Evolutionary conservation across 1,284 basidiomycete species (phyloP).

Genomic region (Ustilago curta): DNA sequence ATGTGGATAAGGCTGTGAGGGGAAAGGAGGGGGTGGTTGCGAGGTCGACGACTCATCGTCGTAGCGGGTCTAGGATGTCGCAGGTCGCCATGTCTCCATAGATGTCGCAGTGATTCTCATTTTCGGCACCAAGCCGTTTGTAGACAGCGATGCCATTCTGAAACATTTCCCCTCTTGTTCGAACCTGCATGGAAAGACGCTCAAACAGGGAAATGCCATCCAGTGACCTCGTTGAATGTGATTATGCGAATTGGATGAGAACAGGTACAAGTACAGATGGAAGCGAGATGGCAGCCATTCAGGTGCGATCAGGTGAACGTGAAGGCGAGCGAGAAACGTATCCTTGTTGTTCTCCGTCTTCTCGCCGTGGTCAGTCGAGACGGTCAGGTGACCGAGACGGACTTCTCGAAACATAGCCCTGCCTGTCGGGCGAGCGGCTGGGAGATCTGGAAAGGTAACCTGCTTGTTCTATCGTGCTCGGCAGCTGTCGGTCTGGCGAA

Average conservation of each 20-base stretch:
- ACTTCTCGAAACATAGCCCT: slow-evolving; percentile 18
- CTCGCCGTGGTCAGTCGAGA: background rate
- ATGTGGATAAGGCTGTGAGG: background rate
- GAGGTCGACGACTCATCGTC: background rate
- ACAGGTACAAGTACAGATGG: slow-evolving; percentile 16
- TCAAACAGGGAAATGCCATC: no score
- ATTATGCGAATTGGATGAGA: background rate
- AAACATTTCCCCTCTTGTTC: no score
- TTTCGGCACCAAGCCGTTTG: background rate
- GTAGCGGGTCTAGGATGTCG: background rate
- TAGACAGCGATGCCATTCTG: background rate
- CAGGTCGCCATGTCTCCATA: background rate
- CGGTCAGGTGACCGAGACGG: slow-evolving; percentile 23
- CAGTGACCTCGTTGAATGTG: background rate
- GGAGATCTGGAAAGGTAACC: slow-evolving; percentile 11
- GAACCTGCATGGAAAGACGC: no score
- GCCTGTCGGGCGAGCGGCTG: slow-evolving; percentile 13
- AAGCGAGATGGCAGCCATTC: background rate
- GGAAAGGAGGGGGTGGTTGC: background rate
- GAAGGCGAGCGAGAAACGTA: slow-evolving; percentile 29
- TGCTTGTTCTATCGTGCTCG: slow-evolving; percentile 34
- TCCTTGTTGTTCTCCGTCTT: slow-evolving; percentile 9
- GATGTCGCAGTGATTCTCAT: background rate
- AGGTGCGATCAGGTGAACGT: slow-evolving; percentile 44
- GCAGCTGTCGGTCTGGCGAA: slow-evolving; percentile 31